phyloP scores from a whole-genome alignment of 805 yeast species.

The Suhomyces xylopsoci region DNA sequence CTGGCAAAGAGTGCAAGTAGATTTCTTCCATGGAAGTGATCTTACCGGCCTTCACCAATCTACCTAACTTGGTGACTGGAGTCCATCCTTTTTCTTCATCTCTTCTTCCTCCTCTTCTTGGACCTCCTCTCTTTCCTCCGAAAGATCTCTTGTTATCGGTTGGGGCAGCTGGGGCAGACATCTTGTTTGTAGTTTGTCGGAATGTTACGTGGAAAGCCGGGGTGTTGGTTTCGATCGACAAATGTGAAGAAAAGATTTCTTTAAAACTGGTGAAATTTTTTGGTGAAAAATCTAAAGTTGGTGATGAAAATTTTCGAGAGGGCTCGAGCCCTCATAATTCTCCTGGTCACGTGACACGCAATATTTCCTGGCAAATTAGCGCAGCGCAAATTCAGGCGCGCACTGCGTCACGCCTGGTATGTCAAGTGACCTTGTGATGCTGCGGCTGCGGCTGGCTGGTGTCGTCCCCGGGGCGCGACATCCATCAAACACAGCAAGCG shows the following conservation, averaged over 20 bases:
- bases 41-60: slow-evolving; percentile 99
- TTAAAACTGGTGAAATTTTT: not conserved
- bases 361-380: not conserved
- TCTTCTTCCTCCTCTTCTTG: slow-evolving; percentile 63
- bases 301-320: slow-evolving; percentile 5
- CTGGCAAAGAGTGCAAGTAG: slow-evolving; percentile 98
- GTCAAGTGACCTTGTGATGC: not conserved
- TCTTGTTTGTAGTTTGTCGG: slow-evolving; percentile 41
- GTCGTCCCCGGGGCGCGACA: not conserved
- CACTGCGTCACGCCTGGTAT: not conserved
- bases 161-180: slow-evolving; percentile 39
- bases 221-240: slow-evolving; percentile 67
- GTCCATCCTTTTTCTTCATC: slow-evolving; percentile 98
- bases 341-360: not conserved
- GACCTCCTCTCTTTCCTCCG: slow-evolving; percentile 59
- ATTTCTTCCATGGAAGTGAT: slow-evolving; percentile 94
- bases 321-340: slow-evolving; percentile 11
- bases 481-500: not conserved
- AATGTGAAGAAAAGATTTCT: slow-evolving; percentile 5
- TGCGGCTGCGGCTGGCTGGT: not conserved
- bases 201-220: slow-evolving; percentile 73
- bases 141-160: slow-evolving; percentile 37
- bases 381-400: not conserved
- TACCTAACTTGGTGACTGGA: slow-evolving; percentile 99
- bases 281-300: slow-evolving; percentile 5